A percentile compares a stretch with the other conserved stretches of the same genome.
phyloP scores from a whole-genome alignment of 345 rosid genomes.

The Boechera divaricarpa region DNA sequence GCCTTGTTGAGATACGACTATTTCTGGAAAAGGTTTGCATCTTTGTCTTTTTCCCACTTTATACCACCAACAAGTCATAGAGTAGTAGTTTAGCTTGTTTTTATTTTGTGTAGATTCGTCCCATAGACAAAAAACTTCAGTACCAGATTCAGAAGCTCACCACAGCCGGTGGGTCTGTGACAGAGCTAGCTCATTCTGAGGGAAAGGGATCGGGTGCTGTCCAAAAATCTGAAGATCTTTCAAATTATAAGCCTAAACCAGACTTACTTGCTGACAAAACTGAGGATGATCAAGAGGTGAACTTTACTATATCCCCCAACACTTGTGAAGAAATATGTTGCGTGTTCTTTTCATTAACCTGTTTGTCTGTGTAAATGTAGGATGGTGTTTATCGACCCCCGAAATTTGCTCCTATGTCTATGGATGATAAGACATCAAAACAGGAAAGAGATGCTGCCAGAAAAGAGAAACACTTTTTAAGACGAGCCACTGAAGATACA shows the following conservation, averaged over 20 bases:
- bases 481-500: conserved; percentile 59
- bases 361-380: conserved; percentile 47
- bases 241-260: conserved; percentile 81
- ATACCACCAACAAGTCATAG: conserved; percentile 1
- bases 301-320: not conserved
- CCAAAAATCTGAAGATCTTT: conserved; percentile 64
- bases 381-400: conserved; percentile 72
- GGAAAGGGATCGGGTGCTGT: conserved; percentile 48
- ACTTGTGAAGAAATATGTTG: conserved; percentile 4
- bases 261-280: conserved; percentile 68
- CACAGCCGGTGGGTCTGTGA: conserved; percentile 45
- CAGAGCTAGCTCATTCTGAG: conserved; percentile 44
- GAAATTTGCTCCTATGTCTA: conserved; percentile 71
- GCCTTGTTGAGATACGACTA: conserved; percentile 87
- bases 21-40: conserved; percentile 82
- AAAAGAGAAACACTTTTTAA: conserved; percentile 65
- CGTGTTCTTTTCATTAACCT: conserved; percentile 31
- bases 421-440: conserved; percentile 81
- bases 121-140: conserved; percentile 87
- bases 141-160: conserved; percentile 91
- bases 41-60: not conserved
- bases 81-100: not conserved
- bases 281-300: conserved; percentile 45
- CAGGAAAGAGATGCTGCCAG: conserved; percentile 73
- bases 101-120: conserved; percentile 64